Percentiles rank a stretch among this genome's conserved stretches.
Evolutionary conservation across 345 rosid species (phyloP).

Genomic region (Firmiana major): DNA sequence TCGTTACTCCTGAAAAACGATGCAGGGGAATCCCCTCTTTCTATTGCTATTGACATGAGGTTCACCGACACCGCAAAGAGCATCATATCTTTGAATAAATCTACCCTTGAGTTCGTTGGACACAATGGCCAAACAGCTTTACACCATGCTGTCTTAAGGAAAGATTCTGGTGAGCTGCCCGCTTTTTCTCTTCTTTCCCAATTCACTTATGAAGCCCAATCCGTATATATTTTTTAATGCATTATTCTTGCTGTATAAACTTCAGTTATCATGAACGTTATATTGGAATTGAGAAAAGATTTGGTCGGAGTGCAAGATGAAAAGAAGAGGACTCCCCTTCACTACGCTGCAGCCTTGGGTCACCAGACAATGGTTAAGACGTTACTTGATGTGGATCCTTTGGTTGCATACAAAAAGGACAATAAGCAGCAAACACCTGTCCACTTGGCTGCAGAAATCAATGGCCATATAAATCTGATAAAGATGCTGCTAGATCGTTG

Average conservation of each 20-base stretch:
- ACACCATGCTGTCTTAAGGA: neutral
- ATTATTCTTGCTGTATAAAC: too few species aligned
- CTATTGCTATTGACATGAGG: neutral
- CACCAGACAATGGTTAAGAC: neutral
- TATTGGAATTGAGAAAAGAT: too few species aligned
- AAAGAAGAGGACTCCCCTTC: neutral
- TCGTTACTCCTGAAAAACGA: neutral
- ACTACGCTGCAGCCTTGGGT: conserved; percentile 10
- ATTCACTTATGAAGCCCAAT: too few species aligned
- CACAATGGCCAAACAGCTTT: neutral
- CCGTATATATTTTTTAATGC: too few species aligned
- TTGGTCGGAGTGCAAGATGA: neutral
- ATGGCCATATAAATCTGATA: neutral
- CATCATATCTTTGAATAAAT: too few species aligned
- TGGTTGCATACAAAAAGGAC: neutral
- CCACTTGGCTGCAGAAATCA: neutral
- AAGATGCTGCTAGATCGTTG: neutral
- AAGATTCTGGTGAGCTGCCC: too few species aligned
- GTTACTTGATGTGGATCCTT: too few species aligned
- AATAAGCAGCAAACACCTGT: neutral
- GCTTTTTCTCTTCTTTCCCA: too few species aligned
- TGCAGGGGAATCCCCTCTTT: neutral
- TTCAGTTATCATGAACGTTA: too few species aligned
- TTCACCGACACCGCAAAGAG: too few species aligned
- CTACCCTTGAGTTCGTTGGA: too few species aligned